phyloP scores from a whole-genome alignment of 768 basidiomycete species.

The Leucocoprinus leucothites region DNA sequence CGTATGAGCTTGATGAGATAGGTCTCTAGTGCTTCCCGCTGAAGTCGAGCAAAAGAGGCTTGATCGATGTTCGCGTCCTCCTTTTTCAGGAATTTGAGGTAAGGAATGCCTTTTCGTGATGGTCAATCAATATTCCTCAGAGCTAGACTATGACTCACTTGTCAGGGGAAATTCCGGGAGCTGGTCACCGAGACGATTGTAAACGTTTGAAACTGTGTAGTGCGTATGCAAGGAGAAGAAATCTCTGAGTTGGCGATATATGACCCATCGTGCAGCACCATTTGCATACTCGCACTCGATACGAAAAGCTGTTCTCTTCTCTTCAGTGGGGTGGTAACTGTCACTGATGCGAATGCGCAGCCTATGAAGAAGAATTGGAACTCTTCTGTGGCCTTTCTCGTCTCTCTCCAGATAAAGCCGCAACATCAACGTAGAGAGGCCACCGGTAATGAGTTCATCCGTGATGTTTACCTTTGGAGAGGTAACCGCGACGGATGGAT shows the following conservation, averaged over 20 bases:
- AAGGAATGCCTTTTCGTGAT: slow-evolving; percentile 64
- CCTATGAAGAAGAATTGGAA: slow-evolving; percentile 77
- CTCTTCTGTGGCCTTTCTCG: slow-evolving; percentile 76
- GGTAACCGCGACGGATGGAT: slow-evolving; percentile 45
- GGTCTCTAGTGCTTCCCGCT: slow-evolving; percentile 80
- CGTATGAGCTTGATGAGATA: slow-evolving; percentile 88
- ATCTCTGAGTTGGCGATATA: slow-evolving; percentile 91
- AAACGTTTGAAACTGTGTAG: slow-evolving; percentile 81
- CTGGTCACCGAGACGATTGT: slow-evolving; percentile 66
- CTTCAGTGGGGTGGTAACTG: slow-evolving; percentile 77
- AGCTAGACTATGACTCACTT: slow-evolving; percentile 36
- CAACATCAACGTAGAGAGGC: slow-evolving; percentile 75
- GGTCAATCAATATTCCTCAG: slow-evolving; percentile 6
- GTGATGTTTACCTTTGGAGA: slow-evolving; percentile 66
- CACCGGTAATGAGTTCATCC: slow-evolving; percentile 79
- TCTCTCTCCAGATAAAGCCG: slow-evolving; percentile 86
- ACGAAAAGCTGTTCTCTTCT: slow-evolving; percentile 76
- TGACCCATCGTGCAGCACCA: slow-evolving; percentile 88
- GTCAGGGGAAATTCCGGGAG: slow-evolving; percentile 92
- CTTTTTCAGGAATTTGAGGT: slow-evolving; percentile 80
- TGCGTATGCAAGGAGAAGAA: slow-evolving; percentile 89
- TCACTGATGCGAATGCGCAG: slow-evolving; percentile 84
- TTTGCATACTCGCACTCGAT: slow-evolving; percentile 98
- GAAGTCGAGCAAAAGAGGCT: slow-evolving; percentile 76
- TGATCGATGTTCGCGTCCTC: slow-evolving; percentile 58